A percentile compares a stretch with the other conserved stretches of the same genome.
phyloP scores from a whole-genome alignment of 1,284 basidiomycete species.

The Apiotrichum siamense region DNA sequence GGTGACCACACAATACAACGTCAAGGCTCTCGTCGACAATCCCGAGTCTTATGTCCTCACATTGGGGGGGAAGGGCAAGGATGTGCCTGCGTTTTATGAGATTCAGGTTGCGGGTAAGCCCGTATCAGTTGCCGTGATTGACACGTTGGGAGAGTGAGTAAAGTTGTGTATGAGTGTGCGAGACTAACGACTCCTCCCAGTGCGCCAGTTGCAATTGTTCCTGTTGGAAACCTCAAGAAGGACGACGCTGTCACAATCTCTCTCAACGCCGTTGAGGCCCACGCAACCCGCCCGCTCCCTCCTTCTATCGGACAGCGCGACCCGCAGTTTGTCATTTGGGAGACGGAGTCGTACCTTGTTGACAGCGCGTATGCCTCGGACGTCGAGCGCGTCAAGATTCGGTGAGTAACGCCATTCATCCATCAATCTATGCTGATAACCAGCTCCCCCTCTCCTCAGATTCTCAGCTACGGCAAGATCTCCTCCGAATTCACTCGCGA shows the following conservation, averaged over 20 bases:
- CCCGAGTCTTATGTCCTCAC: slow-evolving; percentile 65
- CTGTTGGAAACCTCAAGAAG: slow-evolving; percentile 40
- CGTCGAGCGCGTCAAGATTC: slow-evolving; percentile 77
- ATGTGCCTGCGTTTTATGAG: slow-evolving; percentile 70
- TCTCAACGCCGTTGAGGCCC: slow-evolving; percentile 66
- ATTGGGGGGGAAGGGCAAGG: slow-evolving; percentile 58
- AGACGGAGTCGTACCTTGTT: slow-evolving; percentile 59
- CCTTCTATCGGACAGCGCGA: slow-evolving; percentile 66
- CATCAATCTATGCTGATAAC: neutral
- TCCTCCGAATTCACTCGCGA: slow-evolving; percentile 40
- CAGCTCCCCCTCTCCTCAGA: slow-evolving; percentile 62
- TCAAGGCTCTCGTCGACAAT: slow-evolving; percentile 62
- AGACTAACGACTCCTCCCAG: slow-evolving; percentile 10
- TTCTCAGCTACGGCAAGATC: slow-evolving; percentile 61
- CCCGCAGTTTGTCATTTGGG: slow-evolving; percentile 72
- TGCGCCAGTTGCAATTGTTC: slow-evolving; percentile 31
- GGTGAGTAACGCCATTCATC: slow-evolving; percentile 50
- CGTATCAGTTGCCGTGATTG: slow-evolving; percentile 49
- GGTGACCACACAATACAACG: slow-evolving; percentile 78
- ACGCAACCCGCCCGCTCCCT: slow-evolving; percentile 70
- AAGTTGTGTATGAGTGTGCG: neutral
- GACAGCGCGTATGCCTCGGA: slow-evolving; percentile 75
- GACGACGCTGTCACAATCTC: slow-evolving; percentile 66
- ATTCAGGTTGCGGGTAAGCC: slow-evolving; percentile 57
- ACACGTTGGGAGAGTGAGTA: slow-evolving; percentile 22